Conservation (phyloP, 192 early-diverging fungal species). For the Gaertneriomyces sp. region DNA sequence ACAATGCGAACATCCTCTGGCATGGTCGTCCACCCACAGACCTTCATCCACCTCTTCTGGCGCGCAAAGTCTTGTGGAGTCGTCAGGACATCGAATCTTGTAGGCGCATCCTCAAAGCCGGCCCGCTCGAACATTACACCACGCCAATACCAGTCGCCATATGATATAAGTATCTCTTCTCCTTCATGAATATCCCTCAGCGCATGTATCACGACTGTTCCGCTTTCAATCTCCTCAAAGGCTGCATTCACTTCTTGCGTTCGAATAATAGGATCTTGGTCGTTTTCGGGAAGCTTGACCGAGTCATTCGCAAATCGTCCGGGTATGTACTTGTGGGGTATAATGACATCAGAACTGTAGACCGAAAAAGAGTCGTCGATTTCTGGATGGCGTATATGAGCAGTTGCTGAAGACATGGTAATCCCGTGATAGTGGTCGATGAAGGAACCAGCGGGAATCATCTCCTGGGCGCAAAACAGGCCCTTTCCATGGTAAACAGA, state of each 20-base stretch:
- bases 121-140: constrained; percentile 14
- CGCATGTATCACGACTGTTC: constrained; percentile 7
- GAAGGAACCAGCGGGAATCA: constrained; percentile 9
- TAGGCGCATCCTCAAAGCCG: constrained; percentile 13
- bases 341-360: background rate
- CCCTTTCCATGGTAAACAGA: constrained; percentile 19
- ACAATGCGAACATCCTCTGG: constrained; percentile 16
- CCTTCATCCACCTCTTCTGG: constrained; percentile 8
- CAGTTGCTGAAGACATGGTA: constrained; percentile 6
- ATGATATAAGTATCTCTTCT: constrained; percentile 16
- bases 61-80: background rate
- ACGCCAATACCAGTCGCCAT: constrained; percentile 23
- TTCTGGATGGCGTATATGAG: background rate
- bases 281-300: constrained; percentile 11
- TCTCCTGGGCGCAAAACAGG: constrained; percentile 25
- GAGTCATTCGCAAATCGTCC: constrained; percentile 20
- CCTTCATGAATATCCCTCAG: constrained; percentile 1
- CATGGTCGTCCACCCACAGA: background rate
- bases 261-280: constrained; percentile 7
- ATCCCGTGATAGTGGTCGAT: constrained; percentile 29
- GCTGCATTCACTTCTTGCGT: background rate
- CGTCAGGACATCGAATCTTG: constrained; percentile 1
- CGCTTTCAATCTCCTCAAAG: constrained; percentile 4
- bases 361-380: constrained; percentile 24
- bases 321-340: constrained; percentile 13